Evolutionary conservation across 1,139 yeast species (phyloP), one percentile per base, ranked within the genome.

Genomic region (Nakaseomyces nivariensis): DNA sequence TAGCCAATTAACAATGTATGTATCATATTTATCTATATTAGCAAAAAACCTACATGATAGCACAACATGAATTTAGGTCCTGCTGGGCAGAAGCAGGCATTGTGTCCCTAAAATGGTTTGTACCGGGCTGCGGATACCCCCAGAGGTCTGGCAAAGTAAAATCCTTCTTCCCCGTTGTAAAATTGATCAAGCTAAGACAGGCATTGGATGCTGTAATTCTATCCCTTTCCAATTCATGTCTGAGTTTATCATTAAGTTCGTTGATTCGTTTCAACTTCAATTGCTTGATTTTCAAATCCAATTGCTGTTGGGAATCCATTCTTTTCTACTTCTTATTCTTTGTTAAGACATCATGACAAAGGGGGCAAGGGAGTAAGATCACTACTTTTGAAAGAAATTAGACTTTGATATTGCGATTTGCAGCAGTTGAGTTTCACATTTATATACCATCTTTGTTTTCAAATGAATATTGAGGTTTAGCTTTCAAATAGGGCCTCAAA

Each of bases 131-230:
- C 47, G 77, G 64, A 49, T 70, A 69, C 3, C 74, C 74, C 79
- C 83, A 79, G 3, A 77, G 51, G 29, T 71, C 72, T 0, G 84
- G 80, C 8, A 79, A 60, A 34, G 77, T 67, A 56, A 74, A 78
- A 58, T 80, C 86, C 27, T 76, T 77, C 13, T 75, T 72, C 32
- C 70, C 72, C 42, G 73, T 68, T 5, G 76, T 70, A 52, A 73
- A 74, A 51, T 75, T 72, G 11, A 70, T 67, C 25, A 59, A 73
- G 54, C 65, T 73, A 59, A 75, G 67, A 42, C 85, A 78, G 6
- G 88, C 85, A 55, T 78, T 78, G 17, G 88, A 82, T 4, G 88
- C 85, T 37, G 82, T 79, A 8, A 82, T 78, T 52, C 94, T 68
- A 7, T 82, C 82, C 50, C 79, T 68, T 7, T 73, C 63, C 44